Percentiles rank a stretch among this genome's conserved stretches.
phyloP scores from a whole-genome alignment of 139 green algal species.

The Ettlia oleoabundans region DNA sequence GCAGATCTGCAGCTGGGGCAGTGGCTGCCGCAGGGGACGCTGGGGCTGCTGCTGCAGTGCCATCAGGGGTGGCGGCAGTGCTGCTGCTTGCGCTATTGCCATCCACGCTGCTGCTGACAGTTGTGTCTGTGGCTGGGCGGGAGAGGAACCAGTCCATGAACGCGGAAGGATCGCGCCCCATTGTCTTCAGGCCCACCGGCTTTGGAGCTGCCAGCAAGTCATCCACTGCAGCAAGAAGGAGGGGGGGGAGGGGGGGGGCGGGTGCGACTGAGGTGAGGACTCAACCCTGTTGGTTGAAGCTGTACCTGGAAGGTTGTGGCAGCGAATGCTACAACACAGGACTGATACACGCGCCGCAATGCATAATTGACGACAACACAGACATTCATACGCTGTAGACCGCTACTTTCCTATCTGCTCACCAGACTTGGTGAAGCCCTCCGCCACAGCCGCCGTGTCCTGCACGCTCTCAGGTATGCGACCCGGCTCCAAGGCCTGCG shows the following conservation, averaged over 20 bases:
- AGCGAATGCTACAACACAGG: no score
- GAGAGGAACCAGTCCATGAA: slow-evolving; percentile 1
- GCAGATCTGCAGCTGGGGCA: not conserved
- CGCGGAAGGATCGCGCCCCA: not conserved
- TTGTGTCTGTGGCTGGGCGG: not conserved
- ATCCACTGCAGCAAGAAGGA: not conserved
- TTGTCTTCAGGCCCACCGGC: not conserved
- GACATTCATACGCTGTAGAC: no score
- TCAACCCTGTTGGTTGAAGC: no score
- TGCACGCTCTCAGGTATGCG: not conserved
- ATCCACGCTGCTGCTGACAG: not conserved
- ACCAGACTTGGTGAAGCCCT: not conserved
- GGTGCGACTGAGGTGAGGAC: no score
- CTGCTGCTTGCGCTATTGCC: not conserved
- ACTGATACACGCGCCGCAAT: no score
- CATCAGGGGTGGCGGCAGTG: no score
- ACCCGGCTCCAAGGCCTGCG: not conserved
- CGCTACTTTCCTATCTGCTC: no score
- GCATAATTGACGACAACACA: no score
- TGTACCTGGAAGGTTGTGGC: no score
- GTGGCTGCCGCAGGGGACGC: not conserved
- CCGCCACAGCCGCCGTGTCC: not conserved
- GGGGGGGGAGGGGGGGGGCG: no score
- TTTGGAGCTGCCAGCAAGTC: slow-evolving; percentile 6
- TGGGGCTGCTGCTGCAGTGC: not conserved